Evolutionary conservation across 2,329 filamentous ascomycete genomes (phyloP), one percentile per base, ranked within the genome.

Genomic region (Fusarium devonianum): DNA sequence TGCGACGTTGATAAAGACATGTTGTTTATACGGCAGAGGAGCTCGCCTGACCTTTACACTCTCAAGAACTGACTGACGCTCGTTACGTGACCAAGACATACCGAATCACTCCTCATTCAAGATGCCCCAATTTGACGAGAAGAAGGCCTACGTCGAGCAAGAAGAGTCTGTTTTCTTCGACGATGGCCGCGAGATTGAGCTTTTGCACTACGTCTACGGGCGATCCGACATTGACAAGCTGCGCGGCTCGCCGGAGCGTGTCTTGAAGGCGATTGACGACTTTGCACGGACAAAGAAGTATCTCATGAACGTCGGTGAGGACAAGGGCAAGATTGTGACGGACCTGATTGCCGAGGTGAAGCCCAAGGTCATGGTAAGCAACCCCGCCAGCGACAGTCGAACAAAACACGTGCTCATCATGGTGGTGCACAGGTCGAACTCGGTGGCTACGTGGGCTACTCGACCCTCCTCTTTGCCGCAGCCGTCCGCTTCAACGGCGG

Each of bases 401-500:
- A n/a, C n/a, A n/a, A n/a, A n/a, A n/a, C n/a, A 13, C 10, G 8
- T 13, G 2, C 23, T 50, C 25, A 56, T 4, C 0, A n/a, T n/a
- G n/a, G n/a, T n/a, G n/a, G n/a, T 3, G 1, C n/a, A 4, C 6
- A 73, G 70, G 79, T 93, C 35, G 90, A 95, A 67, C 78, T 94
- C 0, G 90, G 90, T 35, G 87, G 88, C 37, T 94, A 93, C 69
- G 80, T 92, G 14, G 90, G 90, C 30, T 94, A 94, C 75, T 93
- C 89, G 0, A 86, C 86, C 50, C 84, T 94, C 50, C 77, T 91
- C 2, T 93, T 92, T 65, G 88, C 83, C 33, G 78, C 84, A 25
- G 85, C 86, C 1, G 74, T 90, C 12, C 81, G 81, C 49, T 77
- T 79, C 38, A 80, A 79, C 3, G 87, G 86, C 9, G 88, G 87